Base-by-base conservation (phyloP, 441 rosid species). In the Pelargonium cotyledonis region DNA sequence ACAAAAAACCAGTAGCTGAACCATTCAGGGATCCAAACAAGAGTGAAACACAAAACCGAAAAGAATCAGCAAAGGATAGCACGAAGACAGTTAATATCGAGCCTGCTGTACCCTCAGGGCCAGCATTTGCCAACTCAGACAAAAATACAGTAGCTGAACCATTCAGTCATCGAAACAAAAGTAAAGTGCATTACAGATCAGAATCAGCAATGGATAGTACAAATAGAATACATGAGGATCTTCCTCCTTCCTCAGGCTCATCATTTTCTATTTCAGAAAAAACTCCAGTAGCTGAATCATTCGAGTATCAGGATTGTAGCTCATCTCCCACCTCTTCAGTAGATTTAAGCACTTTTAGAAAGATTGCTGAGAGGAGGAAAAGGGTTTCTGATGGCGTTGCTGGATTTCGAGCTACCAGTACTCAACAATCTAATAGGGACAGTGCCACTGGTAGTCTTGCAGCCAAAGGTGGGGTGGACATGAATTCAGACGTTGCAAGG, bases 251-350 rank as follows among this genome's bases (percentile, higher is more conserved):
- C 70, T 75, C 87, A 55, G 74, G 78, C 58, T 53, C 64, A 55
- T 74, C 66, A 65, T 67, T 23, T 60, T 79, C 73, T 58, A 76
- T 77, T 29, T 75, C 78, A 62, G 68, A 74, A 55, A 74, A 49
- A 60, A 55, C 38, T 26, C 44, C 73, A 38, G 71, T 62, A 21
- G 68, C 23, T 61, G 44, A 57, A 60, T 18, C 73, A 18, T 73
- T 6, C 11, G 84, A 81, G 77, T 71, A 58, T 70, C 58, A 44
- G 7, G 72, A 76, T 55, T 80, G 53, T 15, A 71, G 57, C 71
- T 85, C 84, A 31, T 77, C 82, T 65, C 35, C 69, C 74, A 80
- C 75, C 5, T 83, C 90, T 51, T 86, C 86, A 67, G 55, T 80
- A 58, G 87, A 85, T 70, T 77, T 84, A 53, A 77, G 84, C 65